phyloP scores from a whole-genome alignment of 371 early-diverging fungal species.

The Choanephora cucurbitarum region DNA sequence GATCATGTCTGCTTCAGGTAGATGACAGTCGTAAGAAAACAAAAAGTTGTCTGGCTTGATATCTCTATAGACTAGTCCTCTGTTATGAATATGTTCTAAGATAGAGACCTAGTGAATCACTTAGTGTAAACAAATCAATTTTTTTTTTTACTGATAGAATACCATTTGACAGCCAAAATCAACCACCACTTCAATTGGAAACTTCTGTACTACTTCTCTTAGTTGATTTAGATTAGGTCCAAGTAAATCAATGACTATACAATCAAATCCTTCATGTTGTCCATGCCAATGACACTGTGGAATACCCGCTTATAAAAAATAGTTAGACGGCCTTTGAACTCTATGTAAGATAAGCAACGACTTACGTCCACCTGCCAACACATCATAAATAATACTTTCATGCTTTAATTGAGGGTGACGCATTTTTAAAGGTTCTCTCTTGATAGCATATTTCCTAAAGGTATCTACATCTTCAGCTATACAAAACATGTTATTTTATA shows the following conservation, averaged over 20 bases:
- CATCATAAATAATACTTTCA: slow-evolving; percentile 52
- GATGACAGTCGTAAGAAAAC: slow-evolving; percentile 36
- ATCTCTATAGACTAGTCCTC: slow-evolving; percentile 77
- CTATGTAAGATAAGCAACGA: slow-evolving; percentile 2
- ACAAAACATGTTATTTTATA: too few relatives aligned
- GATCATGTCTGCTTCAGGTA: slow-evolving; percentile 36
- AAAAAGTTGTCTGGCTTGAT: slow-evolving; percentile 98
- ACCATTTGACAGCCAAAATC: slow-evolving; percentile 64
- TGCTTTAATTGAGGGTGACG: slow-evolving; percentile 53
- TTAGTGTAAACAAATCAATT: background rate
- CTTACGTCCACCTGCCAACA: slow-evolving; percentile 53
- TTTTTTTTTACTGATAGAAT: slow-evolving; percentile 6
- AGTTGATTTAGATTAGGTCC: slow-evolving; percentile 94
- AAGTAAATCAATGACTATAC: slow-evolving; percentile 95
- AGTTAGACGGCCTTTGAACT: slow-evolving; percentile 11
- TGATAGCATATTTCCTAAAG: slow-evolving; percentile 55
- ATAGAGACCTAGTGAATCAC: slow-evolving; percentile 74
- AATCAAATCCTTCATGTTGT: slow-evolving; percentile 87
- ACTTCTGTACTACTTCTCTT: slow-evolving; percentile 48
- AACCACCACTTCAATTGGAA: slow-evolving; percentile 53
- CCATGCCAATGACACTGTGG: slow-evolving; percentile 92
- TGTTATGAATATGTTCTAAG: slow-evolving; percentile 97
- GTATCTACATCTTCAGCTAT: slow-evolving; percentile 51
- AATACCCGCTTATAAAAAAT: slow-evolving; percentile 64
- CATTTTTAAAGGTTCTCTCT: slow-evolving; percentile 48